Percentiles rank a stretch among this genome's conserved stretches.
These are phyloP conservation scores for Carallia brachiata DNA, from an alignment of 345 rosid species.

Conservation along the genomic window DNA sequence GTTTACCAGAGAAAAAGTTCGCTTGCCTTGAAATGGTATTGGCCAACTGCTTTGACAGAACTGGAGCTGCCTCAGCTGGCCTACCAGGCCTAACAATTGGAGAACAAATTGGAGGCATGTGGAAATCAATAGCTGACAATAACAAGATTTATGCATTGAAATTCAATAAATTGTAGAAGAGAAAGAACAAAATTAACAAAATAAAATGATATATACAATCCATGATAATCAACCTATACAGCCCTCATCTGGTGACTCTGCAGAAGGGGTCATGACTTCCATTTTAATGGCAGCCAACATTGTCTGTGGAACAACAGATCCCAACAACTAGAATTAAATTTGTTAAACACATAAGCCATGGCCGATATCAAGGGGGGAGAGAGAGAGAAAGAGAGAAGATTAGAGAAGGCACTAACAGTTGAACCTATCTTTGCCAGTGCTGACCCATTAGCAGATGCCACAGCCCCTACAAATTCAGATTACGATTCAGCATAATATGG, in stretches of 20 bases:
- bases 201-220: neutral
- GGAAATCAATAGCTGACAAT: constrained; percentile 80
- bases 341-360: neutral
- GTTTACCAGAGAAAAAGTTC: neutral
- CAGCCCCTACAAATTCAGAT: constrained; percentile 54
- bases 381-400: neutral
- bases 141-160: constrained; percentile 12
- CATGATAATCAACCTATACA: constrained; percentile 50
- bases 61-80: constrained; percentile 88
- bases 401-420: constrained; percentile 46
- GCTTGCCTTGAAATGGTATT: constrained; percentile 71
- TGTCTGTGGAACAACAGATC: constrained; percentile 43
- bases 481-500: neutral
- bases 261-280: constrained; percentile 93
- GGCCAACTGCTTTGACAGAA: constrained; percentile 71
- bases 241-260: constrained; percentile 75
- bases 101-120: constrained; percentile 97
- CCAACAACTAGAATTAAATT: neutral
- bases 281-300: constrained; percentile 90
- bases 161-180: constrained; percentile 6
- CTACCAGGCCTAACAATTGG: constrained; percentile 90
- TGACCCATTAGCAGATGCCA: constrained; percentile 88
- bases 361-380: too few relatives aligned
- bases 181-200: neutral
- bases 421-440: constrained; percentile 91